These are phyloP conservation scores for Piper betle DNA, from an alignment of 164 flowering plant species.

Conservation along the genomic window DNA sequence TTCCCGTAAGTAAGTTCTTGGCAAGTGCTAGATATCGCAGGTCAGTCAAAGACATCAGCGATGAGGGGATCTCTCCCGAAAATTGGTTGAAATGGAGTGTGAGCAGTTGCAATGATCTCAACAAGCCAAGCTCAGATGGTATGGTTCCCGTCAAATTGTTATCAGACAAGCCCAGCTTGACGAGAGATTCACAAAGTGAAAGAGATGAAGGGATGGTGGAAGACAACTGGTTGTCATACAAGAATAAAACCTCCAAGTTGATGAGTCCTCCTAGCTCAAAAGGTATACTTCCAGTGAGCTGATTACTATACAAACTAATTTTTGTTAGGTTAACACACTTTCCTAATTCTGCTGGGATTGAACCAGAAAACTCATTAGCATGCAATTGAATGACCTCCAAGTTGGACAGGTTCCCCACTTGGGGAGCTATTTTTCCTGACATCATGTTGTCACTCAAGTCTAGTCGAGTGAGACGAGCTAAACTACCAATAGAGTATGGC, in stretches of 20 bases:
- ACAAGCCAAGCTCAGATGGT: slow-evolving; percentile 37
- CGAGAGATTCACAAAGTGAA: slow-evolving; percentile 27
- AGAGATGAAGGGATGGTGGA: slow-evolving; percentile 45
- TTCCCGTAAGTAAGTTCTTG: slow-evolving; percentile 37
- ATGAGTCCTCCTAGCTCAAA: slow-evolving; percentile 36
- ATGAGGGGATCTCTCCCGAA: slow-evolving; percentile 42
- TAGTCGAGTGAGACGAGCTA: slow-evolving; percentile 27
- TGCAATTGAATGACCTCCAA: slow-evolving; percentile 29
- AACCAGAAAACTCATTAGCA: slow-evolving; percentile 32
- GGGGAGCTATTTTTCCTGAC: slow-evolving; percentile 43
- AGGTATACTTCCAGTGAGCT: slow-evolving; percentile 48
- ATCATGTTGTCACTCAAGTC: slow-evolving; percentile 42
- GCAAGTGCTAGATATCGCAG: slow-evolving; percentile 31
- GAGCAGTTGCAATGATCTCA: slow-evolving; percentile 33
- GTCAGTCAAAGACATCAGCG: slow-evolving; percentile 38
- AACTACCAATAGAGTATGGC: slow-evolving; percentile 42
- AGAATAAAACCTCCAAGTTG: slow-evolving; percentile 19
- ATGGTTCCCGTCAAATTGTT: slow-evolving; percentile 41
- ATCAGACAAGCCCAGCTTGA: slow-evolving; percentile 35
- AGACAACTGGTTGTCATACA: slow-evolving; percentile 35
- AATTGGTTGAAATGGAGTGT: slow-evolving; percentile 45
- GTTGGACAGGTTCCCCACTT: slow-evolving; percentile 38
- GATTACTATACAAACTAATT: slow-evolving; percentile 32
- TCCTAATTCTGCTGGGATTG: slow-evolving; percentile 50
- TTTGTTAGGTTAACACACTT: slow-evolving; percentile 31